Evolutionary conservation across 441 rosid species (phyloP), one percentile per base, ranked within the genome.

Genomic region (Breynia disticha): DNA sequence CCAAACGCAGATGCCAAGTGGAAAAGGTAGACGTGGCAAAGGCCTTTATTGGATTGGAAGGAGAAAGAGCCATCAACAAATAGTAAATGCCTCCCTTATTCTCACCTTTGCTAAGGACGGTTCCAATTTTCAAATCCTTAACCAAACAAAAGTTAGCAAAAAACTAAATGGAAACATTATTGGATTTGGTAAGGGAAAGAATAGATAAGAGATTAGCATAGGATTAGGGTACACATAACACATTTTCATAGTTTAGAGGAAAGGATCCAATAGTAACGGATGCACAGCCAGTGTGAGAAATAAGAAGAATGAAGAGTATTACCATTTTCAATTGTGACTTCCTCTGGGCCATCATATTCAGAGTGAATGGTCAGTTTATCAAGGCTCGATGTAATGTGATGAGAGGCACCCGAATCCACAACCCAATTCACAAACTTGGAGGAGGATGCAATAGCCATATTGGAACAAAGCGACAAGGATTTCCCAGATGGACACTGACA

Each of bases 231-330:
- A 54, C 18, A 54, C 20, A 32, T 1, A 54, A 19, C 17, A 54
- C n/a, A 54, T 19, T 11, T 18, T 6, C 17, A 0, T 11, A 15
- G 0, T 15, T 16, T 2, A 38, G 9, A 32, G 32, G 15, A 13
- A 1, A 11, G 12, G 13, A 12, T 37, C 19, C 14, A 7, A 52
- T 14, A 39, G 17, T 7, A 19, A 21, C 20, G 5, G 15, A 10
- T 11, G 11, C 11, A 14, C 7, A 19, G 7, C 37, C 48, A 18
- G 20, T 7, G 15, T 54, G 24, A 54, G 57, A 39, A 16, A 41
- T 54, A 7, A 39, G 57, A 18, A n/a, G n/a, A n/a, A n/a, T n/a
- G n/a, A n/a, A 54, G 35, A 19, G n/a, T 38, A 14, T 54, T 19
- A 54, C 17, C 28, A 39, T 54, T 19, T 8, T 24, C 46, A 16